Conservation (phyloP, 73 alveolate species). For the Stentor coeruleus region DNA sequence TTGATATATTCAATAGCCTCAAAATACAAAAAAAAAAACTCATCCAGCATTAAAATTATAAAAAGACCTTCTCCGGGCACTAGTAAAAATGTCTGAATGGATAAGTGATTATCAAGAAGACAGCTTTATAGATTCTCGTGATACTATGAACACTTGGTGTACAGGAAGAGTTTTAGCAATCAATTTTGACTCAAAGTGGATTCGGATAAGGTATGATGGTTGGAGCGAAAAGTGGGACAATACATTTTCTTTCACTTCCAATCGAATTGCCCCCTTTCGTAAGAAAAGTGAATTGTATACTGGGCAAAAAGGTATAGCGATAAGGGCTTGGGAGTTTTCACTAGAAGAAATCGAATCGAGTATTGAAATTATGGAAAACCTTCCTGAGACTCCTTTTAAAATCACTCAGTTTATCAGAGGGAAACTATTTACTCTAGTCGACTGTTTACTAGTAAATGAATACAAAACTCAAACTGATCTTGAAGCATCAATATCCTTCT, state of each 20-base stretch:
- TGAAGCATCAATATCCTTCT: neutral
- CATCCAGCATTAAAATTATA: too few relatives aligned
- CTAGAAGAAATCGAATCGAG: neutral
- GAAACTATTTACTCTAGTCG: slow-evolving; percentile 63
- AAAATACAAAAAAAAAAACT: too few relatives aligned
- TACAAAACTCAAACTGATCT: neutral
- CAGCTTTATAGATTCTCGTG: slow-evolving; percentile 51
- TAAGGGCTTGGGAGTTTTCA: slow-evolving; percentile 38
- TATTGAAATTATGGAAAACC: neutral
- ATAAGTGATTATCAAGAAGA: slow-evolving; percentile 7
- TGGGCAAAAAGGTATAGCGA: slow-evolving; percentile 53
- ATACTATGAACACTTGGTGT: slow-evolving; percentile 63
- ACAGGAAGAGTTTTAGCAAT: slow-evolving; percentile 53
- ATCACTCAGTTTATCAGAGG: slow-evolving; percentile 63
- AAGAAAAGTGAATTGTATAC: slow-evolving; percentile 48
- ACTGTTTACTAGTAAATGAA: slow-evolving; percentile 53
- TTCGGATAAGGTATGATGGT: slow-evolving; percentile 54
- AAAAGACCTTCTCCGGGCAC: too few relatives aligned
- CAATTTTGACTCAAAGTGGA: slow-evolving; percentile 23
- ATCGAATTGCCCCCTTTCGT: slow-evolving; percentile 49
- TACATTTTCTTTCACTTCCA: slow-evolving; percentile 14
- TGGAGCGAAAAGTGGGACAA: slow-evolving; percentile 58
- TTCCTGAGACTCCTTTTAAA: neutral
- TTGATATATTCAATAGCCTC: too few relatives aligned
- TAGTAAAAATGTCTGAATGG: slow-evolving; percentile 6